Percentiles rank a stretch among this genome's conserved stretches.
These are phyloP conservation scores for Schizochytrium sp. DNA, from an alignment of 108 stramenopile genomes.

Conservation along the genomic window DNA sequence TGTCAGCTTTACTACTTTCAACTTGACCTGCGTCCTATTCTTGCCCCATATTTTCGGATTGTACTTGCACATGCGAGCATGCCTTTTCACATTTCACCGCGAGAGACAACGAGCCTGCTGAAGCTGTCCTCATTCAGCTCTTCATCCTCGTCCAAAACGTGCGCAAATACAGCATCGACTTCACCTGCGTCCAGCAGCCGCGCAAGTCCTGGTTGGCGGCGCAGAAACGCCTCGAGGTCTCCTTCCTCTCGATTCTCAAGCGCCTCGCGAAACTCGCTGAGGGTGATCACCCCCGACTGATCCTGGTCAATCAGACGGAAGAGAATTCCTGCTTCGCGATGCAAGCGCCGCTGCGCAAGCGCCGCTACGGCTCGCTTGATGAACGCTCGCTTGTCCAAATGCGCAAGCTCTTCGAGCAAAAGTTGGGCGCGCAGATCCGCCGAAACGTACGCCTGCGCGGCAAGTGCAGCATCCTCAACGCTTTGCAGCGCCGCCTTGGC, in stretches of 20 bases:
- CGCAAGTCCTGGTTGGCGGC: not conserved
- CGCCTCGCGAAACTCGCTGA: not conserved
- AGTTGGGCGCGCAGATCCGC: not conserved
- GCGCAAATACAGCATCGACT: not conserved
- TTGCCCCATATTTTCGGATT: too few relatives aligned
- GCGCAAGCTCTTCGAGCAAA: not conserved
- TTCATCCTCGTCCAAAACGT: not conserved
- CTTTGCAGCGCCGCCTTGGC: not conserved
- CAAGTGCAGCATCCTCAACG: not conserved
- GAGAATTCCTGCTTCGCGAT: not conserved
- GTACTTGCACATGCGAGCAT: too few relatives aligned
- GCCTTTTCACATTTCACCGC: too few relatives aligned
- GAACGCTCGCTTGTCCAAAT: not conserved
- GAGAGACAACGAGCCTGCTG: not conserved
- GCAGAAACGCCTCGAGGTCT: not conserved
- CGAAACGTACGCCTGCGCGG: not conserved
- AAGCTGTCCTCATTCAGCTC: not conserved
- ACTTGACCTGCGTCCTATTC: too few relatives aligned
- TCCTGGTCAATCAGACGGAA: not conserved
- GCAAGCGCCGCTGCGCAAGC: not conserved
- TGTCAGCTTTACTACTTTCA: too few relatives aligned
- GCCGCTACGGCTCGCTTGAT: not conserved
- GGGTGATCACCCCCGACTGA: not conserved
- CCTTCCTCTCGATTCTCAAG: not conserved
- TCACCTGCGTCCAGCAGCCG: not conserved